Evolutionary conservation across 306 rosid species (phyloP).

Genomic region (Corylus heterophylla): DNA sequence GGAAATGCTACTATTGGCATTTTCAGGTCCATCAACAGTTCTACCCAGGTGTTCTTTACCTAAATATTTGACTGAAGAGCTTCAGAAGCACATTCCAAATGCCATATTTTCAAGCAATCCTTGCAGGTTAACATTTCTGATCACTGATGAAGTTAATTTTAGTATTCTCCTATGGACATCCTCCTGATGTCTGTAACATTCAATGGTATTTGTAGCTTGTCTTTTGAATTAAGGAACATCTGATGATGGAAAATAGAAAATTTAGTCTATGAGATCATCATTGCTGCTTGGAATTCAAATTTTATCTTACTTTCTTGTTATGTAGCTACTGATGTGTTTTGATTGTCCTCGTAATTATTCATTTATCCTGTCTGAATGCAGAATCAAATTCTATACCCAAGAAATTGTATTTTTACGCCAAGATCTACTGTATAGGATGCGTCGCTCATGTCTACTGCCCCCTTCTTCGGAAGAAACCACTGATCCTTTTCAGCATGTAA

Average conservation of each 20-base stretch:
- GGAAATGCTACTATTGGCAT: neutral
- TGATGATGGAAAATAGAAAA: neutral
- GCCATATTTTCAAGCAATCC: constrained; percentile 92
- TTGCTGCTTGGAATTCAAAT: constrained; percentile 1
- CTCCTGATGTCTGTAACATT: constrained; percentile 1
- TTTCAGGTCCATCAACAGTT: constrained; percentile 74
- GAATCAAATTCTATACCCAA: constrained; percentile 79
- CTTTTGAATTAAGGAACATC: neutral
- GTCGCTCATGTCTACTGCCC: constrained; percentile 78
- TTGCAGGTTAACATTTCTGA: constrained; percentile 63
- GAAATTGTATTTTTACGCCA: constrained; percentile 88
- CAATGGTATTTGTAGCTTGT: neutral
- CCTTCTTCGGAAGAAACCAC: constrained; percentile 85
- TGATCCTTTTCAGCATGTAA: constrained; percentile 90
- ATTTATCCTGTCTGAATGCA: constrained; percentile 38
- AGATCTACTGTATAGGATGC: constrained; percentile 85
- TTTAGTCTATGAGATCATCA: neutral
- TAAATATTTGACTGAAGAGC: constrained; percentile 79
- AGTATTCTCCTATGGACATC: neutral
- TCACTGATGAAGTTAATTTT: constrained; percentile 4
- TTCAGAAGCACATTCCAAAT: constrained; percentile 69
- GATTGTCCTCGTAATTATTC: constrained; percentile 24
- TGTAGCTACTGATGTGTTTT: constrained; percentile 15
- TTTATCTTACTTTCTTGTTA: constrained; percentile 12
- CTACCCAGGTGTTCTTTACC: constrained; percentile 83